Evolutionary conservation across 257 asterid genomes (phyloP).

Genomic region (Leptodermis oblonga): DNA sequence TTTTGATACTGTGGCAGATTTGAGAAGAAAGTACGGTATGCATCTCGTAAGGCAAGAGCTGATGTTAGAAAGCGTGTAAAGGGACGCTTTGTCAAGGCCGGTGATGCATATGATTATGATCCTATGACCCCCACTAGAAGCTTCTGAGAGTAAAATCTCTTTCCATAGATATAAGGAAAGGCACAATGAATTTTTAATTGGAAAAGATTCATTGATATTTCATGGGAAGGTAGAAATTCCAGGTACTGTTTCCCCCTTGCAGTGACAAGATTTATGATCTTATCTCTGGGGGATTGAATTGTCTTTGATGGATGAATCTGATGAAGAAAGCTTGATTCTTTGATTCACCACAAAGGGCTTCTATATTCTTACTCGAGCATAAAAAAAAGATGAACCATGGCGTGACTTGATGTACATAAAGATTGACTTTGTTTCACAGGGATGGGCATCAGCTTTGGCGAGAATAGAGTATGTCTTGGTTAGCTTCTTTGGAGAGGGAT

Average conservation of each 20-base stretch:
- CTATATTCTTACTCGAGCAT: slow-evolving; percentile 1
- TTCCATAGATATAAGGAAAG: slow-evolving; percentile 16
- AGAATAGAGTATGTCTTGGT: slow-evolving; percentile 7
- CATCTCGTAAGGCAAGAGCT: slow-evolving; percentile 93
- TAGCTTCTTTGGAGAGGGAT: slow-evolving; percentile 14
- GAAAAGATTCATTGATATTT: slow-evolving; percentile 7
- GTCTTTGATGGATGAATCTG: slow-evolving; percentile 13
- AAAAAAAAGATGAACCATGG: slow-evolving; percentile 3
- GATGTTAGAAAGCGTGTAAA: slow-evolving; percentile 92
- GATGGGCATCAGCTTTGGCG: slow-evolving; percentile 1
- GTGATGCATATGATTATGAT: slow-evolving; percentile 86
- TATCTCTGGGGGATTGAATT: slow-evolving; percentile 11
- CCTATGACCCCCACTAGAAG: slow-evolving; percentile 71
- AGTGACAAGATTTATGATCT: slow-evolving; percentile 6
- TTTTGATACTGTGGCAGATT: slow-evolving; percentile 40
- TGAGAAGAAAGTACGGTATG: slow-evolving; percentile 90
- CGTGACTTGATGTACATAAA: neutral
- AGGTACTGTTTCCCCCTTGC: neutral
- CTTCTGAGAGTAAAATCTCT: slow-evolving; percentile 38
- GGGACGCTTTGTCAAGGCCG: slow-evolving; percentile 95
- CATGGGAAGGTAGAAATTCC: slow-evolving; percentile 5
- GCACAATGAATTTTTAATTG: slow-evolving; percentile 9
- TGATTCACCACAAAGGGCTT: slow-evolving; percentile 11
- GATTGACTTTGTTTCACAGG: slow-evolving; percentile 12
- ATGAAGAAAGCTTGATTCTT: neutral